Evolutionary conservation across 2,329 filamentous ascomycete genomes (phyloP), one percentile per base, ranked within the genome.

Genomic region (Colletotrichum sp.): DNA sequence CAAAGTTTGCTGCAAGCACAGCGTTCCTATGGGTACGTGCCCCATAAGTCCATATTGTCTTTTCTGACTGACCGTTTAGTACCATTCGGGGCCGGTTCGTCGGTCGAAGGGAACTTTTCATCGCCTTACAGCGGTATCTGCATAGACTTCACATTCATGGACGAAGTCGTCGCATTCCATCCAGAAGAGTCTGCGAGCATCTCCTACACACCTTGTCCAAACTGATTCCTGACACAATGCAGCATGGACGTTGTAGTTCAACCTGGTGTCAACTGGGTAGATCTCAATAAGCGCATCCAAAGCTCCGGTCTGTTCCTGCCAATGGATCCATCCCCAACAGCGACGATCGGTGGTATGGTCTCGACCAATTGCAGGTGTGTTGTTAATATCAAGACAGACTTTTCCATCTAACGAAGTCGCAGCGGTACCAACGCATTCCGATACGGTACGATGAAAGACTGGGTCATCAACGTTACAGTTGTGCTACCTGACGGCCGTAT

Each of bases 391-490:
- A 18, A 18, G 36, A 39, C 36, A 39, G 5, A 18, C 8, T 18
- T 1, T 9, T 39, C 16, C 8, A 18, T 39, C 36, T 39, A 39
- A 39, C 16, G 8, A 9, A 39, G 5, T 39, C 16, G 16, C 84
- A 92, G 87, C 69, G 90, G 90, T 0, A 92, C 90, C 1, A 91
- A 92, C 78, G 90, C 90, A 2, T 87, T 90, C 72, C 86, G 93
- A 67, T 95, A 95, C 80, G 93, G 93, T 0, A 94, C 93, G 0
- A 95, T 95, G 93, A 94, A 93, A 79, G 93, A 95, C 78, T 95
- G 92, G 88, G 93, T 95, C 2, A 86, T 95, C 75, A 94, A 93
- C 78, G 82, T 95, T 32, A 95, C 93, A 0, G 92, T 94, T 0
- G 93, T 95, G 0, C 87, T 95, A 57, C 90, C 93, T 2, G 92